A percentile compares a stretch with the other conserved stretches of the same genome.
phyloP scores from a whole-genome alignment of 768 basidiomycete species.

The Tricholoma flavovirens region DNA sequence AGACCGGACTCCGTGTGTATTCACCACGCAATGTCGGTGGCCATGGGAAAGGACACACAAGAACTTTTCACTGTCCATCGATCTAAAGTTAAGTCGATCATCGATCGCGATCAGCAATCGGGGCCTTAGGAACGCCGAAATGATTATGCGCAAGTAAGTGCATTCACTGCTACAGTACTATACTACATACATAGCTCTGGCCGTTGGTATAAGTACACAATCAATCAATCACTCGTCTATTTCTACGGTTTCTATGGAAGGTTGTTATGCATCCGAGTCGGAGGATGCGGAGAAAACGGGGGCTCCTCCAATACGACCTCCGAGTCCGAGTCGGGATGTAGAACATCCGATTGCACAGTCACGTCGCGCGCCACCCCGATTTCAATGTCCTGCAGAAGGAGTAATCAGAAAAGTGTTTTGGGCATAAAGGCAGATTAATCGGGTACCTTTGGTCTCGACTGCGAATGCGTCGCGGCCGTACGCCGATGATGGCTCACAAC shows the following conservation, averaged over 20 bases:
- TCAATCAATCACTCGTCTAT: too few species aligned
- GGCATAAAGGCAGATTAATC: neutral
- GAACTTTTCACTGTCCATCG: too few species aligned
- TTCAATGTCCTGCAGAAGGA: slow-evolving; percentile 11
- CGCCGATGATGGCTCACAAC: neutral
- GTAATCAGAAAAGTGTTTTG: neutral
- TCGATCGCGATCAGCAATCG: neutral
- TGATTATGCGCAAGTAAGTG: too few species aligned
- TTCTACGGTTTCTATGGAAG: neutral
- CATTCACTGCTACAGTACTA: too few species aligned
- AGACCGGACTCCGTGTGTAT: neutral
- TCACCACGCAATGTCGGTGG: neutral
- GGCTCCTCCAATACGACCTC: neutral
- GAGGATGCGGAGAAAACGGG: neutral
- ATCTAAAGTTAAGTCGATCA: too few species aligned
- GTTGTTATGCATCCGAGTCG: neutral
- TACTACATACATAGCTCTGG: neutral
- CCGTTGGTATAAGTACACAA: too few species aligned
- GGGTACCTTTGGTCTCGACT: slow-evolving; percentile 4
- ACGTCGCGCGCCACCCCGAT: slow-evolving; percentile 15
- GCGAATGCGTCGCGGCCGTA: neutral
- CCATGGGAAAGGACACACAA: neutral
- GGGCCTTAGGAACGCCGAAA: neutral
- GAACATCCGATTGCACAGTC: slow-evolving; percentile 11
- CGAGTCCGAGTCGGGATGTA: neutral